These are phyloP conservation scores for Neurospora terricola DNA, from an alignment of 495 filamentous ascomycete genomes.

Conservation along the genomic window DNA sequence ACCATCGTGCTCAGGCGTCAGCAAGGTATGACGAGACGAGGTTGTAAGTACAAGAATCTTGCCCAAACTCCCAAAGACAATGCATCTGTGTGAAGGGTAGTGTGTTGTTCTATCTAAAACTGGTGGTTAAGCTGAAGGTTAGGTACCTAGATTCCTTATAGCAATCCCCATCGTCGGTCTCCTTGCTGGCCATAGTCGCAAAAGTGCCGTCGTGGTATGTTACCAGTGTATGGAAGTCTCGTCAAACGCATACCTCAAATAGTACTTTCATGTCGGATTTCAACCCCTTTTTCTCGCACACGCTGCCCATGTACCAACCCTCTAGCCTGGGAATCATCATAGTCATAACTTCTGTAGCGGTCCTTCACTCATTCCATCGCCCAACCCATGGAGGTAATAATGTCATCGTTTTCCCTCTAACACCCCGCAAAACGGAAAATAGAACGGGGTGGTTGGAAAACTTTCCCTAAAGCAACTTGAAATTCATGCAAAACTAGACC, in stretches of 20 bases:
- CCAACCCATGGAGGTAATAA: not conserved
- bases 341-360: not conserved
- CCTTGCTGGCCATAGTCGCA: not conserved
- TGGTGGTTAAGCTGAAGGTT: not conserved
- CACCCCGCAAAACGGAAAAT: not conserved
- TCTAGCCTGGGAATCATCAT: not conserved
- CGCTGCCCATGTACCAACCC: not conserved
- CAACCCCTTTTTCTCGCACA: not conserved
- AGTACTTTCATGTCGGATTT: not conserved
- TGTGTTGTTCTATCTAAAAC: not conserved
- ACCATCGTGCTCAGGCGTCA: not conserved
- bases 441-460: not conserved
- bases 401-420: not conserved
- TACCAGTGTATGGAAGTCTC: not conserved
- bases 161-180: not conserved
- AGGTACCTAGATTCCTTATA: not conserved
- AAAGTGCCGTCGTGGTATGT: not conserved
- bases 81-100: not conserved
- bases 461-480: not conserved
- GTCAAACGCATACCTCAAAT: not conserved
- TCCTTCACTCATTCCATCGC: not conserved
- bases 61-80: not conserved
- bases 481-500: not conserved
- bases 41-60: not conserved
- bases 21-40: not conserved